Conservation (phyloP, 345 rosid species). For the Zanthoxylum bungeanum region DNA sequence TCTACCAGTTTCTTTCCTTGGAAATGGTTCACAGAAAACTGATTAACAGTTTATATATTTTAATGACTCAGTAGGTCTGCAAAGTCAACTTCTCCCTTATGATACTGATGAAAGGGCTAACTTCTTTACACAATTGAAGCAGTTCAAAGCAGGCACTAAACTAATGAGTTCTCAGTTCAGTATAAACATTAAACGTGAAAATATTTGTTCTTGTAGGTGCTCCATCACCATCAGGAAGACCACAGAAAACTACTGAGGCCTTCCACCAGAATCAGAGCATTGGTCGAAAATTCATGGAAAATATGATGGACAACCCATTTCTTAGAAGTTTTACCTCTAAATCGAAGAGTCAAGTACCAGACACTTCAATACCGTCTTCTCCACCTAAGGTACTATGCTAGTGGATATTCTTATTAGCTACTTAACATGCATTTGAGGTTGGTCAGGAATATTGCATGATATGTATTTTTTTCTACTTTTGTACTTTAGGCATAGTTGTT, state of each 20-base stretch:
- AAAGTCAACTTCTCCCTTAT: constrained; percentile 1
- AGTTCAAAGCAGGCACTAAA: neutral
- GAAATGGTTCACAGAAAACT: neutral
- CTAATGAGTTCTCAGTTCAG: neutral
- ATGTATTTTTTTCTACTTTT: neutral
- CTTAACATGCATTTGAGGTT: neutral
- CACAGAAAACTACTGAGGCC: constrained; percentile 54
- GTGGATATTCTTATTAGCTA: constrained; percentile 14
- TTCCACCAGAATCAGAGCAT: constrained; percentile 72
- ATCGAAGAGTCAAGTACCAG: constrained; percentile 52
- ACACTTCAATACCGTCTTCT: constrained; percentile 66
- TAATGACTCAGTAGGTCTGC: neutral
- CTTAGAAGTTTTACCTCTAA: constrained; percentile 78
- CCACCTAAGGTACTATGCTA: constrained; percentile 60
- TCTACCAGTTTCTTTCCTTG: neutral
- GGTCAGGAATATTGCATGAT: neutral
- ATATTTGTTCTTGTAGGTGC: constrained; percentile 45
- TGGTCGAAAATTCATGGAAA: constrained; percentile 81
- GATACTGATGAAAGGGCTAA: neutral
- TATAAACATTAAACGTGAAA: neutral
- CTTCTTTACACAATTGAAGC: constrained; percentile 6
- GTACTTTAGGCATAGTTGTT: neutral
- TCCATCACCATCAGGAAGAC: constrained; percentile 79
- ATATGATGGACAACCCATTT: constrained; percentile 85
- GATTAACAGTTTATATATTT: neutral